Base-by-base conservation (phyloP, 345 rosid species). In the Citrus inodora region DNA sequence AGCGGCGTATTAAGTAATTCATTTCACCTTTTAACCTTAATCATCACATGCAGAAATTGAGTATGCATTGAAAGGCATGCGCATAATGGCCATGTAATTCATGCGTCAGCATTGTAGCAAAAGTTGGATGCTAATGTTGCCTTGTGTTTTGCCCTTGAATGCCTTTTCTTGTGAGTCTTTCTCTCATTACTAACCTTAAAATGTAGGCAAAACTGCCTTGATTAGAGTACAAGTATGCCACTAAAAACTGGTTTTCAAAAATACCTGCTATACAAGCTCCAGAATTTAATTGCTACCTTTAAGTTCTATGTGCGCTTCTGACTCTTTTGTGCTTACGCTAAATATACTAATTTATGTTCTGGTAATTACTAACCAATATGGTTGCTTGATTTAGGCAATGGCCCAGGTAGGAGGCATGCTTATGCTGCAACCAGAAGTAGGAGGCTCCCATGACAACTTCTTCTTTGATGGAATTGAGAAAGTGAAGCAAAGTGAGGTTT, bases 401-500 rank as follows among this genome's bases (percentile, higher is more conserved):
- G 97, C 98, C 60, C 99, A 92, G 83, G 93, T 92, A 58, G 98
- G 97, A 78, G 97, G 98, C 56, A 64, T 96, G 76, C 90, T 94
- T 70, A 90, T 94, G 97, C 87, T 96, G 77, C 90, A 96, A 80
- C 97, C 98, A 6, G 97, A 96, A 84, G 97, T 89, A 0, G 97
- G 98, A 25, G 97, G 95, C 51, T 92, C 94, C 46, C 87, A 82
- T 56, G 86, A 86, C 48, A 89, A 87, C 79, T 92, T 94, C 92
- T 92, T 91, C 88, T 92, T 92, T 80, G 98, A 95, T 24, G 98
- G 97, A 42, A 87, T 90, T 16, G 99, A 96, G 13, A 42, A 46
- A 46, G 51, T 11, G 9, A 13, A 22, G 21, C 86, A 94, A 92
- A 82, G 95, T 92, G 13, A 90, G 98, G 80, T 92, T 94, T 89